Evolutionary conservation across 176 grass and related monocot species (phyloP).

Genomic region (Cymbopogon citratus): DNA sequence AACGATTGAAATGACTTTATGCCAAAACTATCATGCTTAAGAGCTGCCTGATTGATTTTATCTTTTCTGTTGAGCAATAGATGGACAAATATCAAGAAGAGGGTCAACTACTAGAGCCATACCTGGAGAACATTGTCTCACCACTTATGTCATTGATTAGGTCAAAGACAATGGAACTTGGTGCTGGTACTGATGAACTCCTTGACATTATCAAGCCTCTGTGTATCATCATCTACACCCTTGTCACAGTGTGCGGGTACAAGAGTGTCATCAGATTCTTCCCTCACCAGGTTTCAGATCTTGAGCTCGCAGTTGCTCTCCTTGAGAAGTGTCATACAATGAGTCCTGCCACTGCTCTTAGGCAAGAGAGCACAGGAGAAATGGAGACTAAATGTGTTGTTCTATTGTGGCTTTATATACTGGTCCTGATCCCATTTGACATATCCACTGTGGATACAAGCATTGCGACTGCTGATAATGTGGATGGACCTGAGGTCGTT

Average conservation of each 20-base stretch:
- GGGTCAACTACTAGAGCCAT: conserved; percentile 91
- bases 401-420: conserved; percentile 98
- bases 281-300: conserved; percentile 94
- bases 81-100: conserved; percentile 99
- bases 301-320: conserved; percentile 76
- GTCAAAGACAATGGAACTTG: conserved; percentile 60
- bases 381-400: conserved; percentile 92
- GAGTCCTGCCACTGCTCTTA: conserved; percentile 42
- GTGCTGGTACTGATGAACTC: conserved; percentile 35
- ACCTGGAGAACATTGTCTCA: conserved; percentile 69
- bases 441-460: conserved; percentile 87
- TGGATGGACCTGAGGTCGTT: conserved; percentile 35
- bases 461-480: conserved; percentile 39
- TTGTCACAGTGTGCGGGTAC: conserved; percentile 86
- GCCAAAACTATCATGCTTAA: conserved; percentile 16
- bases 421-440: conserved; percentile 97
- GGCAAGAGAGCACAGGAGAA: conserved; percentile 95
- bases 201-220: conserved; percentile 75
- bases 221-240: conserved; percentile 89
- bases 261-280: conserved; percentile 92
- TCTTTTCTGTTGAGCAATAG: conserved; percentile 30
- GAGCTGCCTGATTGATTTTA: too few relatives aligned
- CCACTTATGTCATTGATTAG: conserved; percentile 72
- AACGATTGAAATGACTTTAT: not conserved
- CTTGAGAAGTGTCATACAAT: conserved; percentile 73